These are phyloP conservation scores for Cryptococcus floricola DNA, from an alignment of 1,284 basidiomycete species.

Conservation along the genomic window DNA sequence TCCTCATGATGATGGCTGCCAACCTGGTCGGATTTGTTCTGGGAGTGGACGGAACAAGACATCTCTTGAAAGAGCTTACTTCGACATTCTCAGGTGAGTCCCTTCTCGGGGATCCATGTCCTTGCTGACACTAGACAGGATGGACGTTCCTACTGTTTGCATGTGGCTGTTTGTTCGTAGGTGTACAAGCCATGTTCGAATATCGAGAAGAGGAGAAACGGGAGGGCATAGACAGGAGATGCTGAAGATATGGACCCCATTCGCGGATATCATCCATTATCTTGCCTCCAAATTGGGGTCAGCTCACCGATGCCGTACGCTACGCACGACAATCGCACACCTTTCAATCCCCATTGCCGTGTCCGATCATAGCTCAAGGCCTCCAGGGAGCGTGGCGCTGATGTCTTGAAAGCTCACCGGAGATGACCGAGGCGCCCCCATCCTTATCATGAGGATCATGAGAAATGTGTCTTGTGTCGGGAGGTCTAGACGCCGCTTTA, in stretches of 20 bases:
- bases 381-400: too few relatives aligned
- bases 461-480: too few relatives aligned
- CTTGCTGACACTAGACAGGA: conserved; percentile 50
- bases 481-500: too few relatives aligned
- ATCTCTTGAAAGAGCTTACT: conserved; percentile 65
- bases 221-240: conserved; percentile 42
- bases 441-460: too few relatives aligned
- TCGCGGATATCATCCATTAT: not conserved
- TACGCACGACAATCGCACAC: too few relatives aligned
- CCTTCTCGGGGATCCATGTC: not conserved
- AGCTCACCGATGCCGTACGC: not conserved
- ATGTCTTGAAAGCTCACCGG: too few relatives aligned
- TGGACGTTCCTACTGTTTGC: conserved; percentile 63
- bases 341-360: too few relatives aligned
- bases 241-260: conserved; percentile 15
- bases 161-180: conserved; percentile 70
- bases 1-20: conserved; percentile 85
- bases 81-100: conserved; percentile 62
- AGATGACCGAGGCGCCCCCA: too few relatives aligned
- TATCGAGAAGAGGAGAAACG: conserved; percentile 58
- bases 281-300: not conserved
- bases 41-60: conserved; percentile 74
- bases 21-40: conserved; percentile 96
- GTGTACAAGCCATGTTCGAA: conserved; percentile 90
- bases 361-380: too few relatives aligned